Conservation (phyloP, 2,329 filamentous ascomycete genomes). For the Penicillium sumatraense region DNA sequence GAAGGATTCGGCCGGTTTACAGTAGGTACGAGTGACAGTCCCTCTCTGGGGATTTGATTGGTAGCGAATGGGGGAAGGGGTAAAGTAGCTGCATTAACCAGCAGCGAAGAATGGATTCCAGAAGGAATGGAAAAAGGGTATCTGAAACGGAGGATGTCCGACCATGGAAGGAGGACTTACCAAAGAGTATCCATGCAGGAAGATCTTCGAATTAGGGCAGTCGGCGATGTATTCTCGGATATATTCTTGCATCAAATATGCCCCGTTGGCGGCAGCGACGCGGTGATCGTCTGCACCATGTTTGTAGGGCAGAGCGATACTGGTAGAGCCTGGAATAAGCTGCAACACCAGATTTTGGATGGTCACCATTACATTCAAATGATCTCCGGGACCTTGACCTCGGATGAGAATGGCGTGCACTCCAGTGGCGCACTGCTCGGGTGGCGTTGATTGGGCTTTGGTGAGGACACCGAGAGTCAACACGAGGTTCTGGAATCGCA, state of each 20-base stretch:
- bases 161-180: slow-evolving; percentile 9
- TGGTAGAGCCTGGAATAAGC: slow-evolving; percentile 27
- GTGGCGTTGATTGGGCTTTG: slow-evolving; percentile 14
- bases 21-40: neutral
- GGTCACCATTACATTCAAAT: slow-evolving; percentile 27
- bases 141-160: neutral
- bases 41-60: neutral
- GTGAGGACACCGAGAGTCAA: slow-evolving; percentile 2
- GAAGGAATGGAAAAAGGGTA: neutral
- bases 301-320: slow-evolving; percentile 26
- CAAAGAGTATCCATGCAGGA: slow-evolving; percentile 28
- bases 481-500: slow-evolving; percentile 12
- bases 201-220: slow-evolving; percentile 26
- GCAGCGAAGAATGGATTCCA: neutral
- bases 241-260: slow-evolving; percentile 26
- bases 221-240: slow-evolving; percentile 23
- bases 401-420: slow-evolving; percentile 29
- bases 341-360: slow-evolving; percentile 26
- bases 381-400: slow-evolving; percentile 27
- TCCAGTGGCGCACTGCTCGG: slow-evolving; percentile 21
- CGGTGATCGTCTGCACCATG: slow-evolving; percentile 21
- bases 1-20: neutral
- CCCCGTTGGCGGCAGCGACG: slow-evolving; percentile 18
- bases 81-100: neutral
- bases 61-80: neutral